These are phyloP conservation scores for Blakeslea trispora DNA, from an alignment of 371 early-diverging fungal species.

Conservation along the genomic window DNA sequence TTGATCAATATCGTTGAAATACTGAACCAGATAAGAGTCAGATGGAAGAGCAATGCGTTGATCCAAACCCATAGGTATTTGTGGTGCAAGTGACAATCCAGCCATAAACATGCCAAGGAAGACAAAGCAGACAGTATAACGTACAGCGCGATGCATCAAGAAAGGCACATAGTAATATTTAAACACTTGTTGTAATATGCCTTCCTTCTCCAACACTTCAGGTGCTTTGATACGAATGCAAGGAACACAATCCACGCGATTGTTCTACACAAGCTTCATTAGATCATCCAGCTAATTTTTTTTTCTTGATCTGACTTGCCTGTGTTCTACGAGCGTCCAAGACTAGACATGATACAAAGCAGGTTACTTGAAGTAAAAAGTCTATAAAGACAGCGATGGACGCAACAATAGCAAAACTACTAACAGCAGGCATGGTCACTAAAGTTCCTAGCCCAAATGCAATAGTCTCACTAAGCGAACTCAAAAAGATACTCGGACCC, in stretches of 20 bases:
- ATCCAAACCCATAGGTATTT: slow-evolving; percentile 64
- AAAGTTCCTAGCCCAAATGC: slow-evolving; percentile 73
- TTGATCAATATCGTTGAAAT: slow-evolving; percentile 67
- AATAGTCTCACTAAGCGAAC: slow-evolving; percentile 69
- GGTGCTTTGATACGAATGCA: slow-evolving; percentile 61
- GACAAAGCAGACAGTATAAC: slow-evolving; percentile 45
- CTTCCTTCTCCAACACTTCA: slow-evolving; percentile 55
- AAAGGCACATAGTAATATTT: slow-evolving; percentile 62
- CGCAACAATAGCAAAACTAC: slow-evolving; percentile 75
- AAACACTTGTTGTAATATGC: slow-evolving; percentile 49
- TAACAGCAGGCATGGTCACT: slow-evolving; percentile 80
- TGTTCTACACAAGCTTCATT: too few species aligned
- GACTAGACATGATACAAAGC: slow-evolving; percentile 68
- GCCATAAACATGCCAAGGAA: slow-evolving; percentile 63
- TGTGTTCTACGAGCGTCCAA: slow-evolving; percentile 65
- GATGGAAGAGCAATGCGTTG: slow-evolving; percentile 72
- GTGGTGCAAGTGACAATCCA: slow-evolving; percentile 53
- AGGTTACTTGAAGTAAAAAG: slow-evolving; percentile 74
- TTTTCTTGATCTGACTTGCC: slow-evolving; percentile 24
- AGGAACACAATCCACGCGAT: slow-evolving; percentile 67
- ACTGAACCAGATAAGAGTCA: slow-evolving; percentile 71
- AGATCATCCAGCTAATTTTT: too few species aligned
- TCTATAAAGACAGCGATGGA: slow-evolving; percentile 74
- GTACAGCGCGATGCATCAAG: slow-evolving; percentile 51
- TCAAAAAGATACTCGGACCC: slow-evolving; percentile 74